Percentiles rank a stretch among this genome's conserved stretches.
phyloP scores from a whole-genome alignment of 1,284 basidiomycete species.

The Pseudozyma pruni region DNA sequence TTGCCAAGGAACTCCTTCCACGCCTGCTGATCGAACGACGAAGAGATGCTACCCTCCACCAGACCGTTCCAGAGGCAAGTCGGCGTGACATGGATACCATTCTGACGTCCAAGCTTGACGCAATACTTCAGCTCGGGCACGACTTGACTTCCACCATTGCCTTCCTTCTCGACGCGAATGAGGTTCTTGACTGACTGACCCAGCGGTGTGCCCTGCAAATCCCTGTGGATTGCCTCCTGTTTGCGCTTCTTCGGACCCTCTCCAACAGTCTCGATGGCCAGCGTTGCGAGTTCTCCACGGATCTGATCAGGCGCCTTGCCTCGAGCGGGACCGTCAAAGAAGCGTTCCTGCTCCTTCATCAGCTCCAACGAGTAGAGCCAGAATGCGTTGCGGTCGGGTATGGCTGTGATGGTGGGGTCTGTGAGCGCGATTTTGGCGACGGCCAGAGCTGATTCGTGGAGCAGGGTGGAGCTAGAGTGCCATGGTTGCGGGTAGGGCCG shows the following conservation, averaged over 20 bases:
- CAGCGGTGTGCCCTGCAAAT: conserved; percentile 67
- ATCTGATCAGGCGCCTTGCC: conserved; percentile 78
- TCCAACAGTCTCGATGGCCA: conserved; percentile 72
- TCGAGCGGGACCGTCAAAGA: conserved; percentile 81
- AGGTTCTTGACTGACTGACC: conserved; percentile 73
- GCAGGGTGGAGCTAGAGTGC: conserved; percentile 74
- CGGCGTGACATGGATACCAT: conserved; percentile 90
- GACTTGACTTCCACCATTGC: conserved; percentile 80
- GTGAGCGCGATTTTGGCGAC: conserved; percentile 72
- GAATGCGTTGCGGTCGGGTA: conserved; percentile 52
- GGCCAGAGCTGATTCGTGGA: conserved; percentile 83
- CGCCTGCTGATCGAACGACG: conserved; percentile 82
- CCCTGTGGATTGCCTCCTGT: conserved; percentile 68
- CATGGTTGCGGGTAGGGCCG: conserved; percentile 80
- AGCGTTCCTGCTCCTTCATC: conserved; percentile 79
- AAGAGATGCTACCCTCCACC: conserved; percentile 80
- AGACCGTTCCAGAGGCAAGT: conserved; percentile 77
- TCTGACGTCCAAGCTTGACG: conserved; percentile 85
- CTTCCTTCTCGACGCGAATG: conserved; percentile 74
- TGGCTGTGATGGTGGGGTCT: conserved; percentile 17
- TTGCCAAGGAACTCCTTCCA: conserved; percentile 84
- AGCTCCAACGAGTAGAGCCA: conserved; percentile 72
- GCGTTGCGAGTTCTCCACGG: conserved; percentile 77
- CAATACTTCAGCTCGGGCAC: conserved; percentile 88
- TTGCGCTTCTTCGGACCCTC: conserved; percentile 67